Percentiles rank a stretch among this genome's conserved stretches.
phyloP scores from a whole-genome alignment of 306 rosid species.

The Gynostemma pentaphyllum region DNA sequence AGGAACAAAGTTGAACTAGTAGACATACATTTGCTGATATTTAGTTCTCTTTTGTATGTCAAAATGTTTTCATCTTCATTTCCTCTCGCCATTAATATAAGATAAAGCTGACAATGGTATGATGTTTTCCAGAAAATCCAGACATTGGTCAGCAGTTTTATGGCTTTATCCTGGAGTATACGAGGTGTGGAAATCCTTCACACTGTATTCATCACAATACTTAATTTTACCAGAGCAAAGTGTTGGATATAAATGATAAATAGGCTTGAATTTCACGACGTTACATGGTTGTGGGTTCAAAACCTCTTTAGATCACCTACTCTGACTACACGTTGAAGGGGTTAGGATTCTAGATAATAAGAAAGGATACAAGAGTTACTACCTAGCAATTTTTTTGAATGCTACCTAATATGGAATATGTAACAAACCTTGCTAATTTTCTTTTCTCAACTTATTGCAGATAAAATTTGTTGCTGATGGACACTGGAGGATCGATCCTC shows the following conservation, averaged over 20 bases:
- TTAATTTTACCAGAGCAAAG: neutral
- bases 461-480: constrained; percentile 90
- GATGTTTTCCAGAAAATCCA: constrained; percentile 41
- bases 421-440: neutral
- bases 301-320: neutral
- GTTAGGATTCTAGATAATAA: neutral
- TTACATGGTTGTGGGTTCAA: neutral
- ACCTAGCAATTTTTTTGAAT: neutral
- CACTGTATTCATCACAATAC: neutral
- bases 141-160: constrained; percentile 56
- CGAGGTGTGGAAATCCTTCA: constrained; percentile 55
- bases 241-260: neutral
- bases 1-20: neutral
- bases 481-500: constrained; percentile 66
- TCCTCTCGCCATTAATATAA: neutral
- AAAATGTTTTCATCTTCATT: neutral
- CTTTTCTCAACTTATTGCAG: constrained; percentile 28
- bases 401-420: neutral
- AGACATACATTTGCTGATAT: neutral
- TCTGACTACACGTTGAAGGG: neutral
- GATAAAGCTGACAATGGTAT: constrained; percentile 16
- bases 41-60: neutral
- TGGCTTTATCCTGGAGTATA: constrained; percentile 96
- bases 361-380: neutral
- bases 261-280: neutral